Evolutionary conservation across 2,329 filamentous ascomycete genomes (phyloP).

Genomic region (Incumbomyces delicatus): DNA sequence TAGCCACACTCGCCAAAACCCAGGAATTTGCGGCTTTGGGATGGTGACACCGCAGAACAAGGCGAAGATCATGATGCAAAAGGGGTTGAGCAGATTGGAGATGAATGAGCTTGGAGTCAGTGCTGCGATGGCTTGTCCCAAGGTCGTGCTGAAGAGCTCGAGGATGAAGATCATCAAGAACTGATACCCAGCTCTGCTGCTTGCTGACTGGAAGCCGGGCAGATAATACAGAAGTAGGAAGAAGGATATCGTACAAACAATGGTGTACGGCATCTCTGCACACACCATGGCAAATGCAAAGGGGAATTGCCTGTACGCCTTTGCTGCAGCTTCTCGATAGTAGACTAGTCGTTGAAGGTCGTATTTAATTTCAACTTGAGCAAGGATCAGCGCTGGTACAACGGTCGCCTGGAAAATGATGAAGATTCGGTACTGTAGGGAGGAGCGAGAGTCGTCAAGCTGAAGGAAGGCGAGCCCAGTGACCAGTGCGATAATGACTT

Average conservation of each 20-base stretch:
- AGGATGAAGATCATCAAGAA: constrained; percentile 78
- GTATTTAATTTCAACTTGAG: constrained; percentile 76
- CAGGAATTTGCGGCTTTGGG: constrained; percentile 64
- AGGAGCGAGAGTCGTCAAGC: constrained; percentile 63
- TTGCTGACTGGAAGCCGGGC: constrained; percentile 57
- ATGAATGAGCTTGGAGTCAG: constrained; percentile 72
- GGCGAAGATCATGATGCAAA: constrained; percentile 70
- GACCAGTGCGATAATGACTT: constrained; percentile 66
- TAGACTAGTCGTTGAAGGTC: constrained; percentile 70
- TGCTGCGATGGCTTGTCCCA: constrained; percentile 67
- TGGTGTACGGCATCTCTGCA: constrained; percentile 73
- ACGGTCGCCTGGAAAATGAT: constrained; percentile 82
- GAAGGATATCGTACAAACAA: constrained; percentile 70
- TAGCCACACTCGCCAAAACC: constrained; percentile 70
- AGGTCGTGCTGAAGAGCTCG: constrained; percentile 72
- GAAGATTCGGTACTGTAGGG: constrained; percentile 78
- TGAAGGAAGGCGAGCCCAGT: constrained; percentile 72
- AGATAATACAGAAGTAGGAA: constrained; percentile 80
- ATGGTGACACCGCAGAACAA: constrained; percentile 85
- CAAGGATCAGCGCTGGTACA: constrained; percentile 70
- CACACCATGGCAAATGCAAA: constrained; percentile 71
- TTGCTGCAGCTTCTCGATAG: constrained; percentile 75
- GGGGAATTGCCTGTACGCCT: constrained; percentile 73
- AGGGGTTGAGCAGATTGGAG: constrained; percentile 68
- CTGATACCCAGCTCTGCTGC: constrained; percentile 67